Evolutionary conservation across 305 asterid genomes (phyloP), one percentile per base, ranked within the genome.

Genomic region (Fraxinus ornus): DNA sequence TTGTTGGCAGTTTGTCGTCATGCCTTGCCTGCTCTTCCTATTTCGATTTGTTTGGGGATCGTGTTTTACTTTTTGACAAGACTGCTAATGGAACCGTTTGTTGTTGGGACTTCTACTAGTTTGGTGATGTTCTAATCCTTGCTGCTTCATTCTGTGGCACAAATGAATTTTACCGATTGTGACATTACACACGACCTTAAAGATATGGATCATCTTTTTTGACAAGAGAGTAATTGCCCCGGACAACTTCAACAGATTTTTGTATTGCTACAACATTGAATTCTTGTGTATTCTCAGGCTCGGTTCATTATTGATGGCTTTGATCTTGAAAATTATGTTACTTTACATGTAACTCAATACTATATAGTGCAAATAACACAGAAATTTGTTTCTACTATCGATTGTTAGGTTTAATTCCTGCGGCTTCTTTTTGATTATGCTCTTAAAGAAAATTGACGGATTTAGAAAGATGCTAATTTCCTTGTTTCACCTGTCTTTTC

Each of bases 21-120:
- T 81, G 99, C 97, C 13, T 87, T 95, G 91, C 99, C 98, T 0
- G 98, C 99, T 0, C 98, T 95, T 75, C 99, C 98, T 2, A 95
- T 93, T 83, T 95, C 98, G 13, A 95, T 93, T 77, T 83, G 94
- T 64, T 82, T 95, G 79, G 99, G 99, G 52, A 89, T 94, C 82
- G 70, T 91, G 79, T 95, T 95, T 88, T 95, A 95, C 93, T 95
- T 95, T 91, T 83, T 94, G 91, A 95, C 99, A 2, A 91, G 97
- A 81, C 32, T 93, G 77, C 84, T 95, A 83, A 91, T 95, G 99
- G 99, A 95, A 86, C 99, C 98, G 0, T 95, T 95, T 85, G 92
- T 95, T 60, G 97, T 95, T 62, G 98, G 97, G 87, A 89, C 94
- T 78, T 90, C 98, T 1, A 88, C 95, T 55, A 93, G 93, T 84